A percentile compares a stretch with the other conserved stretches of the same genome.
Conservation (phyloP, 164 flowering plant species). For the Houttuynia cordata region DNA sequence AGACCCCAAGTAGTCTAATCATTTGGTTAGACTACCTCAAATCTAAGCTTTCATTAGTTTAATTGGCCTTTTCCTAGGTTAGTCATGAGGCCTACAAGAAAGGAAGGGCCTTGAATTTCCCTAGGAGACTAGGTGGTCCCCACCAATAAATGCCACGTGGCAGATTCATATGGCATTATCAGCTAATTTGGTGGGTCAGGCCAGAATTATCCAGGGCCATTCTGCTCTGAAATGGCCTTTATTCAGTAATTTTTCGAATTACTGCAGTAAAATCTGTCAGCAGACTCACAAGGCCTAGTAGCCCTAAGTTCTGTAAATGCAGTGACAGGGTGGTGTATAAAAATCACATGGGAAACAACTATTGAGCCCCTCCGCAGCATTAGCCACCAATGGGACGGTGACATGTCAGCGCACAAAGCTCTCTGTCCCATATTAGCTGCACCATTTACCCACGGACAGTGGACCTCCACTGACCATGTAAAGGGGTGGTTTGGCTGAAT, state of each 20-base stretch:
- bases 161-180: no score
- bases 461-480: no score
- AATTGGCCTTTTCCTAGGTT: background rate
- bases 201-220: background rate
- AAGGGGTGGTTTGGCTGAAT: no score
- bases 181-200: no score
- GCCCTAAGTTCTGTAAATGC: background rate
- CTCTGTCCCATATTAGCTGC: no score
- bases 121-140: no score
- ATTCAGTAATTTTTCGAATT: background rate
- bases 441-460: no score
- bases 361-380: no score
- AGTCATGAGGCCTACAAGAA: background rate
- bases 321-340: background rate
- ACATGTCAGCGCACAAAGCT: no score
- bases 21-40: background rate
- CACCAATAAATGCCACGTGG: no score
- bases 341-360: background rate
- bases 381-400: no score
- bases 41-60: background rate
- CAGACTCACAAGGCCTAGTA: background rate
- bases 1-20: constrained; percentile 1
- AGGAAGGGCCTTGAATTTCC: background rate
- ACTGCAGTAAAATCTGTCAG: background rate
- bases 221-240: background rate